Percentiles rank a stretch among this genome's conserved stretches.
These are phyloP conservation scores for Rutstroemia sydowiana DNA, from an alignment of 2,329 filamentous ascomycete species.

Conservation along the genomic window DNA sequence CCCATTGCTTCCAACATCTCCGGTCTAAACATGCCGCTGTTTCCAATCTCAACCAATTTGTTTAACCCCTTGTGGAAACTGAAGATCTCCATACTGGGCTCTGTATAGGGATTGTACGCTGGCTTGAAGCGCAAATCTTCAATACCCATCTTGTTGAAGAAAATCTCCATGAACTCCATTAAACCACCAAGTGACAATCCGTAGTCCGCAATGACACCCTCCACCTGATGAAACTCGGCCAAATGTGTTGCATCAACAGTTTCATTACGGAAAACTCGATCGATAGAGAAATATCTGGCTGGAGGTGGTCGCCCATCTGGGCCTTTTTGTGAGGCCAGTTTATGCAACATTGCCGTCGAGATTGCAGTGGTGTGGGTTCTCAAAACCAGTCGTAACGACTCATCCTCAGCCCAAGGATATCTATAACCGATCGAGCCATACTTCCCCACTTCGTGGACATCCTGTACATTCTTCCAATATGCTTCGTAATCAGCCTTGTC, in stretches of 20 bases:
- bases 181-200: constrained; percentile 84
- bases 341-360: constrained; percentile 83
- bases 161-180: constrained; percentile 90
- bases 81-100: constrained; percentile 98
- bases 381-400: constrained; percentile 79
- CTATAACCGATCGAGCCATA: constrained; percentile 95
- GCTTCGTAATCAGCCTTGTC: constrained; percentile 63
- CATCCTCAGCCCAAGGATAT: constrained; percentile 85
- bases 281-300: constrained; percentile 97
- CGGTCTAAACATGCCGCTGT: constrained; percentile 96
- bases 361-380: constrained; percentile 95
- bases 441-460: constrained; percentile 84
- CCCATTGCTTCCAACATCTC: constrained; percentile 97
- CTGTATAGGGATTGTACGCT: constrained; percentile 91
- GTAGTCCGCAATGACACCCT: constrained; percentile 97
- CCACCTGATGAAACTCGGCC: constrained; percentile 97
- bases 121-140: constrained; percentile 87
- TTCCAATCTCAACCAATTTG: constrained; percentile 95
- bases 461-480: constrained; percentile 82
- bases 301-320: constrained; percentile 57
- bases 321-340: constrained; percentile 74
- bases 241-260: constrained; percentile 94
- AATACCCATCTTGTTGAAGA: constrained; percentile 96
- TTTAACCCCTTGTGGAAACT: constrained; percentile 82
- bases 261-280: constrained; percentile 96